Evolutionary conservation across 306 rosid species (phyloP), one percentile per base, ranked within the genome.

Genomic region (Gynostemma pentaphyllum): DNA sequence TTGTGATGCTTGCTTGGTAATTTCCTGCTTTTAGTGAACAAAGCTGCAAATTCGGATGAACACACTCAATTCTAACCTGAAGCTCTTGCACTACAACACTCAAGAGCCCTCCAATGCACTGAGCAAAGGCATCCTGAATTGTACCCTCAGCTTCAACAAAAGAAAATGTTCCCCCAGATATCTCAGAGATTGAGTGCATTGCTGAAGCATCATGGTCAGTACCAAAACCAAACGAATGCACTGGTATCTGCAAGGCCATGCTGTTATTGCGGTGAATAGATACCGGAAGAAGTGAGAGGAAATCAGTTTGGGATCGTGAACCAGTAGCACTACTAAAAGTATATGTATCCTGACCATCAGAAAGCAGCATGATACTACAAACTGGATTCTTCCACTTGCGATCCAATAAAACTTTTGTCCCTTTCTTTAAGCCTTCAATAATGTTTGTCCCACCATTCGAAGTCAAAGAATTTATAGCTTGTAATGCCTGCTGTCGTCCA

Each of bases 371-470:
- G 27, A 67, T 51, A 11, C 61, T 51, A 48, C 70, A 51, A 26
- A 67, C 70, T 13, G 70, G 62, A 28, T 67, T 67, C 36, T 52
- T 51, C 39, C 62, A 51, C 56, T 36, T 67, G 6, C 70, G 62
- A 7, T 67, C 70, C 24, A 51, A 9, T 22, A 67, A 39, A 22
- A 67, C 62, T 39, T 67, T 67, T 15, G 62, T 39, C n/a, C 70
- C 70, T 40, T 67, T 67, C n/a, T 40, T 49, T 40, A 67, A 40
- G 18, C 70, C 70, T 3, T 67, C 70, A 8, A 40, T 9, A 28
- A 67, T 67, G 36, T 67, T 67, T 27, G 70, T 67, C 26, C 70
- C 70, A 26, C 70, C 70, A 21, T 67, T 67, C 62, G n/a, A 67
- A 40, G 39, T 30, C 62, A 67, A 51, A 23, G 70, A 51, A 67